Base-by-base conservation (phyloP, 208 protist genomes). In the Trypanosoma avium region DNA sequence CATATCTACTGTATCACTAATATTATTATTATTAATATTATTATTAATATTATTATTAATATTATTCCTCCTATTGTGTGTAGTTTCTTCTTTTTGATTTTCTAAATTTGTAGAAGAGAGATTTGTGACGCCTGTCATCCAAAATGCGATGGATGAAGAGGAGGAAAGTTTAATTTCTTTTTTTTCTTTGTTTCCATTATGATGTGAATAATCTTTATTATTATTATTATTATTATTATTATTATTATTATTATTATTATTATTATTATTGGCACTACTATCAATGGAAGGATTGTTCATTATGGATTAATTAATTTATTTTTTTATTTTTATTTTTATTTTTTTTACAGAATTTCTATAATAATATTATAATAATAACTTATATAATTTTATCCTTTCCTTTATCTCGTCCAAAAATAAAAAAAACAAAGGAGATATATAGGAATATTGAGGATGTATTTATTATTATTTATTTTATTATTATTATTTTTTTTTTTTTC, bases 91-190 rank as follows among this genome's bases (percentile, higher is more conserved):
- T 47, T 17, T 17, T 40, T n/a, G n/a, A n/a, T n/a, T n/a, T n/a
- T n/a, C n/a, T n/a, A n/a, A n/a, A n/a, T n/a, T n/a, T n/a, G n/a
- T n/a, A 17, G 36, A 15, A 22, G 52, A 48, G 6, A 67, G 27
- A 27, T 24, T 2, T 7, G 52, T 35, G 19, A 66, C 61, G 7
- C 61, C 61, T 7, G 61, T 67, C 42, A 60, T 3, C 50, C 48
- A 59, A 50, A 67, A 59, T 13, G 61, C 32, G 2, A 40, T 4
- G 3, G 61, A 67, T 4, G 61, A 49, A 42, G 61, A 47, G 8
- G 49, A 22, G 5, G 61, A 53, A 13, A 67, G 35, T 3, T 21
- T 38, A 8, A 35, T 19, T 27, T 8, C 36, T 4, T 33, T 38
- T 49, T 5, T 49, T 9, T 49, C 13, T 4, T 5, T 5, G n/a